Conservation (phyloP, 805 yeast genomes). For the Brettanomyces sp. region DNA sequence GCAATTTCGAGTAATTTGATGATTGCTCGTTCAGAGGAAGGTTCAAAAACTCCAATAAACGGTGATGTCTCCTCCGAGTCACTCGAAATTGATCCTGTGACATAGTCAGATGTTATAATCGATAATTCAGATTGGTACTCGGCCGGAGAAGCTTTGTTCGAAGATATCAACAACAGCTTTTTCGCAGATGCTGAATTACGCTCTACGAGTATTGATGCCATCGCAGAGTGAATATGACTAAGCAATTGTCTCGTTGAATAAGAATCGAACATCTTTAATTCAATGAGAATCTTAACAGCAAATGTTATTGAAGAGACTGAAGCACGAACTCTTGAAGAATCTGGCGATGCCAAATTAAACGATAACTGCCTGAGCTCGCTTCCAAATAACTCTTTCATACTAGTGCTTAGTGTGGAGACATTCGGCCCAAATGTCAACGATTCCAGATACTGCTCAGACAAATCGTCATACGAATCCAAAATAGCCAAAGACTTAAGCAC, state of each 20-base stretch:
- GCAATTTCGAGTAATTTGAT: constrained; percentile 5
- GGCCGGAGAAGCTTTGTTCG: background rate
- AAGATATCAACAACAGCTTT: background rate
- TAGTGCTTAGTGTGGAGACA: background rate
- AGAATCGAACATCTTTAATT: constrained; percentile 2
- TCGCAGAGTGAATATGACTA: constrained; percentile 8
- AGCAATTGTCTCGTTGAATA: constrained; percentile 4
- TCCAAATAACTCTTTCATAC: constrained; percentile 4
- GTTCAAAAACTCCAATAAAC: constrained; percentile 15
- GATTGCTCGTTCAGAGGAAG: constrained; percentile 14
- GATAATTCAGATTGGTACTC: constrained; percentile 12
- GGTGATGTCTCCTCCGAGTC: constrained; percentile 5
- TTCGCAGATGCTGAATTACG: constrained; percentile 6
- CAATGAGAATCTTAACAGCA: constrained; percentile 4
- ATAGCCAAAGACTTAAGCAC: constrained; percentile 23
- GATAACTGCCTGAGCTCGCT: constrained; percentile 11
- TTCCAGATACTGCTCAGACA: constrained; percentile 5
- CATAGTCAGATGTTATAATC: constrained; percentile 13
- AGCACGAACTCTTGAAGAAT: constrained; percentile 11
- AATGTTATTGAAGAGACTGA: constrained; percentile 9
- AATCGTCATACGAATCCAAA: constrained; percentile 11
- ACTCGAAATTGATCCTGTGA: constrained; percentile 3
- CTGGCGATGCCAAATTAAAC: constrained; percentile 18
- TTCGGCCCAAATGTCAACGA: constrained; percentile 11
- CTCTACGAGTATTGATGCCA: constrained; percentile 7